A percentile compares a stretch with the other conserved stretches of the same genome.
phyloP scores from a whole-genome alignment of 805 yeast species.

The Candida xyloterini region DNA sequence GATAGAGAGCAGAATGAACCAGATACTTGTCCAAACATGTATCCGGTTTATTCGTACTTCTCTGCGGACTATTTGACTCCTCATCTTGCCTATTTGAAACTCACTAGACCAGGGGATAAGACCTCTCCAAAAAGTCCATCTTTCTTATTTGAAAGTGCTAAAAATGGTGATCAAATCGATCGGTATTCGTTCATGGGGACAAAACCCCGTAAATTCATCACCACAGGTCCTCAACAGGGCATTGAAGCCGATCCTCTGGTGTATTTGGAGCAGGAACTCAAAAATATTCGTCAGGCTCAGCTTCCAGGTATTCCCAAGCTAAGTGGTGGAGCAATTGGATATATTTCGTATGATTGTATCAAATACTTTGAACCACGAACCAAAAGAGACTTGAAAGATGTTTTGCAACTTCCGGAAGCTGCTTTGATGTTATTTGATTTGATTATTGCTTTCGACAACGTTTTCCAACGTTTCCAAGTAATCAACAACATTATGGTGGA shows the following conservation, averaged over 20 bases:
- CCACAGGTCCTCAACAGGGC: conserved; percentile 69
- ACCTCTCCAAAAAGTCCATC: conserved; percentile 55
- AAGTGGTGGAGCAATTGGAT: conserved; percentile 97
- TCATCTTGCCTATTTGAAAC: conserved; percentile 82
- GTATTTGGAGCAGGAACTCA: conserved; percentile 71
- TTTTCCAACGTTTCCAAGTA: conserved; percentile 87
- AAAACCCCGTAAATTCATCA: conserved; percentile 75
- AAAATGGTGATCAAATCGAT: conserved; percentile 83
- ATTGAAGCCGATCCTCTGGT: conserved; percentile 77
- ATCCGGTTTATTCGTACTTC: conserved; percentile 75
- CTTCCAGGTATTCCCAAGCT: conserved; percentile 79
- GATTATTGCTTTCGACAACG: conserved; percentile 90
- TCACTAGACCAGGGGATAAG: conserved; percentile 63
- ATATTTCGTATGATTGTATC: conserved; percentile 93
- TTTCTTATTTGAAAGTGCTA: conserved; percentile 84
- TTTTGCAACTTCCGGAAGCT: conserved; percentile 84
- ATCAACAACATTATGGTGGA: conserved; percentile 70
- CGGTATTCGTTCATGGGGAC: conserved; percentile 90
- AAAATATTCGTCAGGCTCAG: conserved; percentile 61
- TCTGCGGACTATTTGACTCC: conserved; percentile 81
- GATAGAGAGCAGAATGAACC: conserved; percentile 30
- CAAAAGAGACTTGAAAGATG: conserved; percentile 68
- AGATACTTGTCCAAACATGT: conserved; percentile 55
- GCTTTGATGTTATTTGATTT: conserved; percentile 88
- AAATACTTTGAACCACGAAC: conserved; percentile 96